These are phyloP conservation scores for Wickerhamia fluorescens DNA, from an alignment of 805 yeast genomes.

Conservation along the genomic window DNA sequence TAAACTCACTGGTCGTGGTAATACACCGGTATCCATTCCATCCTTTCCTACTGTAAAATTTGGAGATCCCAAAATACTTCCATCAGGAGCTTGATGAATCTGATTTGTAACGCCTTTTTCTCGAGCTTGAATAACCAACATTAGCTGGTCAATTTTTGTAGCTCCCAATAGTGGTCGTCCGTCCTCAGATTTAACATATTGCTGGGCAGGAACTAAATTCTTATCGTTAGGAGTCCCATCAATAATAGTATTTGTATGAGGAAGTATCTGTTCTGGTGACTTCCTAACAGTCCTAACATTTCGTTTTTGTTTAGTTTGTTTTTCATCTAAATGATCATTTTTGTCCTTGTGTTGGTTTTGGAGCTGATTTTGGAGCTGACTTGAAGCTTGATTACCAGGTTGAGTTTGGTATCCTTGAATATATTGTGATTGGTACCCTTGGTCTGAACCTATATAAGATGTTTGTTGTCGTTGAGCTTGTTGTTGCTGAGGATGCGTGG, in stretches of 20 bases:
- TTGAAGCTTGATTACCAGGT: no score
- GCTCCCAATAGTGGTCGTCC: constrained; percentile 73
- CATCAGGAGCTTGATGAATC: constrained; percentile 61
- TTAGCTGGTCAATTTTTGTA: constrained; percentile 83
- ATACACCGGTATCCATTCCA: constrained; percentile 34
- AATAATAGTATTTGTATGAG: no score
- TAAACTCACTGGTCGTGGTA: constrained; percentile 50
- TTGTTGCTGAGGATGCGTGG: no score
- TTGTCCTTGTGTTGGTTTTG: constrained; percentile 9
- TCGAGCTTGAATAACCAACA: constrained; percentile 87
- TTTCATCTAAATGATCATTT: no score
- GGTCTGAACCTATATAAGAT: no score
- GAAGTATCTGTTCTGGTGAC: no score
- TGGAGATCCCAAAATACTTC: constrained; percentile 49
- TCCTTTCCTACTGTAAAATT: constrained; percentile 8
- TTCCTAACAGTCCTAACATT: no score
- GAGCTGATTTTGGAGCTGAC: no score
- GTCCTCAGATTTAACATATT: constrained; percentile 45
- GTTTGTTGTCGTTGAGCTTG: constrained; percentile 6
- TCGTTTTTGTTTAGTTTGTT: no score
- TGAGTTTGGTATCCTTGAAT: constrained; percentile 10
- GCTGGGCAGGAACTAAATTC: constrained; percentile 40
- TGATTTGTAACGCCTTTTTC: constrained; percentile 65
- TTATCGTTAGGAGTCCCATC: constrained; percentile 10
- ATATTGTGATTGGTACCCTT: no score